A percentile compares a stretch with the other conserved stretches of the same genome.
phyloP scores from a whole-genome alignment of 495 filamentous ascomycete species.

The Aspergillus hancockii region DNA sequence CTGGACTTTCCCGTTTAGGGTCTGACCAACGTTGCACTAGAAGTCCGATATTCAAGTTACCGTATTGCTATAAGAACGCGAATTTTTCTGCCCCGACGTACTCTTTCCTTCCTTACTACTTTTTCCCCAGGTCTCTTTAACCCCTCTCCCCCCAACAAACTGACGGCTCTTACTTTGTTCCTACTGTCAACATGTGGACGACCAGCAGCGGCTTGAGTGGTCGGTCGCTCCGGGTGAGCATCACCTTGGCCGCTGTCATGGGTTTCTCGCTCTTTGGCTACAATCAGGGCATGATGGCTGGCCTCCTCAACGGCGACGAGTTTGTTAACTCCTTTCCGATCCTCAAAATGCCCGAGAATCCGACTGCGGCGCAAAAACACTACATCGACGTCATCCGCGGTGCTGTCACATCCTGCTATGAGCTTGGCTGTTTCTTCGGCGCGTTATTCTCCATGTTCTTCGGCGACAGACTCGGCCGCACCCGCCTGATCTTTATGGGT shows the following conservation, averaged over 20 bases:
- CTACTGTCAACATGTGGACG: constrained; percentile 30
- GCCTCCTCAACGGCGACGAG: constrained; percentile 23
- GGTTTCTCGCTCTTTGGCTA: constrained; percentile 31
- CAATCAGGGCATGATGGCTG: constrained; percentile 31
- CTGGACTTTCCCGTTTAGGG: neutral
- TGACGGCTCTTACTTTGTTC: neutral
- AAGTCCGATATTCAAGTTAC: neutral
- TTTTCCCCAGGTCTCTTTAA: neutral
- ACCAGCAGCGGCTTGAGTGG: constrained; percentile 21
- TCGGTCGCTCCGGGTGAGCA: constrained; percentile 23
- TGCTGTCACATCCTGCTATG: constrained; percentile 53
- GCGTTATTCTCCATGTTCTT: constrained; percentile 48
- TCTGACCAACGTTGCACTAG: neutral
- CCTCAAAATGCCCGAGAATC: constrained; percentile 16
- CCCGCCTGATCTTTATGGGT: constrained; percentile 48
- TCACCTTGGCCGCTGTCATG: constrained; percentile 27
- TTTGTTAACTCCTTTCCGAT: constrained; percentile 19
- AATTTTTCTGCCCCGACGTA: neutral
- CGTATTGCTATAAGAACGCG: neutral
- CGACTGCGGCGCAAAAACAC: neutral
- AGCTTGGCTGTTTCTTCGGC: constrained; percentile 57
- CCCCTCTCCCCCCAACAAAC: neutral
- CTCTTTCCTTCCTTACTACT: neutral
- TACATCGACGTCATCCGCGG: constrained; percentile 27
- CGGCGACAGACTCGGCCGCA: constrained; percentile 51